A percentile compares a stretch with the other conserved stretches of the same genome.
phyloP scores from a whole-genome alignment of 257 asterid species.

The Salvia rosmarinus region DNA sequence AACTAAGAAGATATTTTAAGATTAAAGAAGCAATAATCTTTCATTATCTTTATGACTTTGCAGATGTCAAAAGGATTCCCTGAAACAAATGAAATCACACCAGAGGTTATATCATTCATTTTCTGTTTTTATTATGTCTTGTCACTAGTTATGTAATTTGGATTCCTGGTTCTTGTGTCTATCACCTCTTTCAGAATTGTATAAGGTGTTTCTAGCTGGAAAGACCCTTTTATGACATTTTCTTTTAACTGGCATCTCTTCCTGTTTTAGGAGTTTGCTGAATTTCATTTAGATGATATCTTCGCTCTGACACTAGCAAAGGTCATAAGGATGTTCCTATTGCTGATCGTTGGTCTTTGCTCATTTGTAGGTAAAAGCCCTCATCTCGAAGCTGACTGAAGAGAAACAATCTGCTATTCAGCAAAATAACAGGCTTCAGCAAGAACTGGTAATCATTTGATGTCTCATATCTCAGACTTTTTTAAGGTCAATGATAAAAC shows the following conservation, averaged over 20 bases:
- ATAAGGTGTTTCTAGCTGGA: conserved; percentile 20
- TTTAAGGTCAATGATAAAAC: not conserved
- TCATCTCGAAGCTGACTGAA: conserved; percentile 76
- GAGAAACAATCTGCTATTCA: conserved; percentile 69
- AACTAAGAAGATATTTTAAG: conserved; percentile 19
- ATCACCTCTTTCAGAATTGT: not conserved
- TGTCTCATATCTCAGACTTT: conserved; percentile 20
- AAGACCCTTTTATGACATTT: not conserved
- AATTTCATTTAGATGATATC: conserved; percentile 4
- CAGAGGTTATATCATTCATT: conserved; percentile 44
- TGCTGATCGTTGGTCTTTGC: conserved; percentile 19
- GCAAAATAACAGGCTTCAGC: conserved; percentile 82
- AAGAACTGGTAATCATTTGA: conserved; percentile 52
- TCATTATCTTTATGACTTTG: conserved; percentile 28
- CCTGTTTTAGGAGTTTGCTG: conserved; percentile 21
- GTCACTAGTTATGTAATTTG: not conserved
- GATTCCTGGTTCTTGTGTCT: conserved; percentile 8
- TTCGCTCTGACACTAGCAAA: conserved; percentile 7
- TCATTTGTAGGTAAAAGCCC: conserved; percentile 67
- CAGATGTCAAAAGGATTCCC: conserved; percentile 49
- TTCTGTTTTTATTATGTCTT: conserved; percentile 3
- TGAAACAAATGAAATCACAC: conserved; percentile 42
- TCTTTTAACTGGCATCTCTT: not conserved
- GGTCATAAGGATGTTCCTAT: not conserved
- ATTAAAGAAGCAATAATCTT: conserved; percentile 13